Evolutionary conservation across 164 flowering plant species (phyloP), one percentile per base, ranked within the genome.

Genomic region (Amborella trichopoda): DNA sequence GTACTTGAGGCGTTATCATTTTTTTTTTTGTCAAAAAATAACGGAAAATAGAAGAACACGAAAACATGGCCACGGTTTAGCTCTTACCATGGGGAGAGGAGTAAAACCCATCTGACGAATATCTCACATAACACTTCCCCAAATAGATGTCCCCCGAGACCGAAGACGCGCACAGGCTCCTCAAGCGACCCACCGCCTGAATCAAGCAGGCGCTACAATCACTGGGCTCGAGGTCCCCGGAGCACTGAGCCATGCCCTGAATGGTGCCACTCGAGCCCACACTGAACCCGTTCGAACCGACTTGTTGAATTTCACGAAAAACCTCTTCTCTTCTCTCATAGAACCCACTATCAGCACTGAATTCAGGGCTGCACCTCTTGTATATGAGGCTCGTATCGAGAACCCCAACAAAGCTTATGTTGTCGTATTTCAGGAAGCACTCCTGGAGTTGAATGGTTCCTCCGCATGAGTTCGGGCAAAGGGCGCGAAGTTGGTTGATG

Each of bases 31-130:
- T n/a, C n/a, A n/a, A n/a, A n/a, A n/a, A n/a, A n/a, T n/a, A n/a
- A n/a, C n/a, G n/a, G n/a, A n/a, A n/a, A n/a, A n/a, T n/a, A n/a
- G n/a, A n/a, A n/a, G n/a, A n/a, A n/a, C n/a, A n/a, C n/a, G n/a
- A n/a, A n/a, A n/a, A n/a, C n/a, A n/a, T n/a, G n/a, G n/a, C n/a
- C n/a, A n/a, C n/a, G n/a, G 40, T 37, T 8, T 9, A 37, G n/a
- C 41, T 37, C 41, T n/a, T n/a, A 37, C 41, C 34, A 23, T 69
- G 34, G 25, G 64, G 50, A 49, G 67, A 71, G 24, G 40, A 32
- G 52, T 78, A 83, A 59, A 74, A 78, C 10, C 96, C 96, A 41
- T 90, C 68, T 1, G 77, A 89, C 96, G 96, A 91, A 49, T 87
- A 91, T 34, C 89, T 52, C 50, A 83, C 87, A 63, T 78, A 91